Percentiles rank a stretch among this genome's conserved stretches.
phyloP scores from a whole-genome alignment of 2,329 filamentous ascomycete species.

The Arthroderma uncinatum region DNA sequence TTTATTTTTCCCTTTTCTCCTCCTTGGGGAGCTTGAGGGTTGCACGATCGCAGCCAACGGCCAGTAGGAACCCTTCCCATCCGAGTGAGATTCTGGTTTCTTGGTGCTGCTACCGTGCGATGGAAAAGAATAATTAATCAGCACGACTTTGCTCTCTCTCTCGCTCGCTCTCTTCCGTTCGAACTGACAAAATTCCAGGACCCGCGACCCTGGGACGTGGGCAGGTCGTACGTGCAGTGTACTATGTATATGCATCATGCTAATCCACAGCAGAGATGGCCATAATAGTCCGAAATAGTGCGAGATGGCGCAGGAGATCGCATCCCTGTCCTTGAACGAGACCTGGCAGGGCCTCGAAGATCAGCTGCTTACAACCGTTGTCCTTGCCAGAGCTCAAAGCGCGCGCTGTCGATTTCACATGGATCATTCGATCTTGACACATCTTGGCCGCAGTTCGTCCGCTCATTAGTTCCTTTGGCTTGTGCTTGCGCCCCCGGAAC shows the following conservation, averaged over 20 bases:
- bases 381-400: neutral
- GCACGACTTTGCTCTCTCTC: neutral
- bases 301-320: neutral
- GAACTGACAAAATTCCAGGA: neutral
- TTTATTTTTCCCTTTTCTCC: neutral
- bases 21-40: neutral
- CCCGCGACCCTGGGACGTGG: neutral
- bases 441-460: neutral
- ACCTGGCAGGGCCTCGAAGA: neutral
- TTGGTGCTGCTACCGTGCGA: neutral
- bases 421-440: conserved; percentile 4
- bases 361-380: neutral
- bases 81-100: neutral
- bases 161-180: neutral
- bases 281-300: conserved; percentile 4
- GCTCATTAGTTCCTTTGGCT: neutral
- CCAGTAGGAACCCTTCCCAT: conserved; percentile 3
- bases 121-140: neutral
- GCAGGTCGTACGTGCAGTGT: neutral
- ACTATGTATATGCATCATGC: neutral
- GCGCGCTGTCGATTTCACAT: neutral
- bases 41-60: neutral
- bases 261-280: neutral
- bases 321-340: neutral
- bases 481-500: neutral